These are phyloP conservation scores for Carex pumila DNA, from an alignment of 176 grass and related monocot species.

Conservation along the genomic window DNA sequence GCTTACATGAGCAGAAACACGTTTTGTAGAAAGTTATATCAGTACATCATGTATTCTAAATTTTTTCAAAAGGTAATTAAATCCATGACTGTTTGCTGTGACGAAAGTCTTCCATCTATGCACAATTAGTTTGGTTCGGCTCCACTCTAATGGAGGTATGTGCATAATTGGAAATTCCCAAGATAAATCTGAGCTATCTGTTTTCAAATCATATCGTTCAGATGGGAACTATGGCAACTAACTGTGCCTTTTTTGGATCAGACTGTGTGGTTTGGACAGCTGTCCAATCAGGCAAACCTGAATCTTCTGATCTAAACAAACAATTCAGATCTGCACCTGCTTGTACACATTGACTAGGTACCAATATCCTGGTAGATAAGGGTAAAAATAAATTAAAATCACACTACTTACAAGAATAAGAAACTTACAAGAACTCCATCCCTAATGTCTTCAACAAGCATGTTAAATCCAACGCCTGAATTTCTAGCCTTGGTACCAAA, in stretches of 20 bases:
- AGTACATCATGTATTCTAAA: background rate
- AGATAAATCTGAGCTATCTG: background rate
- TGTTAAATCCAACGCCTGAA: constrained; percentile 72
- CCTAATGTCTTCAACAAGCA: constrained; percentile 95
- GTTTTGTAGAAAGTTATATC: background rate
- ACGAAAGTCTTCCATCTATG: background rate
- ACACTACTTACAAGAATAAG: background rate
- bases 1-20: background rate
- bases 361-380: background rate
- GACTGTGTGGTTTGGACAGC: background rate
- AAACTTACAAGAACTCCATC: constrained; percentile 88
- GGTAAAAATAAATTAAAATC: background rate
- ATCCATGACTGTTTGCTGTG: background rate
- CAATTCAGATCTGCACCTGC: background rate
- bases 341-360: background rate
- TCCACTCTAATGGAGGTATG: background rate
- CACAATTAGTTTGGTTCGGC: background rate
- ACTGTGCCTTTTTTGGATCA: background rate
- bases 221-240: background rate
- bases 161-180: background rate
- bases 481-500: constrained; percentile 58
- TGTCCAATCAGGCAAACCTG: background rate
- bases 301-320: background rate
- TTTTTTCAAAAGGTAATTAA: background rate
- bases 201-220: background rate